Conservation (phyloP, 305 asterid genomes). For the Monarda citriodora region DNA sequence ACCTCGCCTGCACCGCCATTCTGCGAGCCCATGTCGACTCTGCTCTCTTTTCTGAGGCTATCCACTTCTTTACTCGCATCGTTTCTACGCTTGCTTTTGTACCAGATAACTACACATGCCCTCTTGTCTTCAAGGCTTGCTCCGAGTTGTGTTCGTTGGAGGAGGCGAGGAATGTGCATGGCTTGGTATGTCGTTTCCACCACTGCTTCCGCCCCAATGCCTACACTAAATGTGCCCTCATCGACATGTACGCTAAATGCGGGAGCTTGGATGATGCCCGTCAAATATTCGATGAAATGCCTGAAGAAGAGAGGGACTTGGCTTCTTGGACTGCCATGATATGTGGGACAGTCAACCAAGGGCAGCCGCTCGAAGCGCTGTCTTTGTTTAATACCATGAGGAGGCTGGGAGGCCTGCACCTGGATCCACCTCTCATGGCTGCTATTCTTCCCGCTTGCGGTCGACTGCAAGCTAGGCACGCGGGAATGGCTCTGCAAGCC, state of each 20-base stretch:
- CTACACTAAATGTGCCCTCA: slow-evolving; percentile 35
- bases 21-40: slow-evolving; percentile 29
- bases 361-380: slow-evolving; percentile 25
- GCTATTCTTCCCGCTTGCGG: slow-evolving; percentile 35
- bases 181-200: slow-evolving; percentile 15
- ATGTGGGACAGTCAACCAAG: slow-evolving; percentile 28
- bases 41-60: slow-evolving; percentile 22
- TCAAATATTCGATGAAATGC: slow-evolving; percentile 35
- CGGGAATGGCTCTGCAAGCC: slow-evolving; percentile 33
- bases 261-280: slow-evolving; percentile 39
- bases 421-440: slow-evolving; percentile 32
- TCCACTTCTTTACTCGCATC: slow-evolving; percentile 26
- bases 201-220: slow-evolving; percentile 22
- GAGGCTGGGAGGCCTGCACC: slow-evolving; percentile 26
- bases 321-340: slow-evolving; percentile 42
- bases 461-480: slow-evolving; percentile 20
- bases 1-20: slow-evolving; percentile 27
- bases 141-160: slow-evolving; percentile 25
- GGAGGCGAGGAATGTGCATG: slow-evolving; percentile 29
- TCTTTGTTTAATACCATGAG: slow-evolving; percentile 20
- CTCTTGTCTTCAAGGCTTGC: slow-evolving; percentile 38
- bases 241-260: slow-evolving; percentile 41
- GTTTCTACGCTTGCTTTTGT: slow-evolving; percentile 15
- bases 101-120: slow-evolving; percentile 36
- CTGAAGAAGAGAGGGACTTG: slow-evolving; percentile 27